Base-by-base conservation (phyloP, 352 stramenopile species). In the Pythium oligandrum region DNA sequence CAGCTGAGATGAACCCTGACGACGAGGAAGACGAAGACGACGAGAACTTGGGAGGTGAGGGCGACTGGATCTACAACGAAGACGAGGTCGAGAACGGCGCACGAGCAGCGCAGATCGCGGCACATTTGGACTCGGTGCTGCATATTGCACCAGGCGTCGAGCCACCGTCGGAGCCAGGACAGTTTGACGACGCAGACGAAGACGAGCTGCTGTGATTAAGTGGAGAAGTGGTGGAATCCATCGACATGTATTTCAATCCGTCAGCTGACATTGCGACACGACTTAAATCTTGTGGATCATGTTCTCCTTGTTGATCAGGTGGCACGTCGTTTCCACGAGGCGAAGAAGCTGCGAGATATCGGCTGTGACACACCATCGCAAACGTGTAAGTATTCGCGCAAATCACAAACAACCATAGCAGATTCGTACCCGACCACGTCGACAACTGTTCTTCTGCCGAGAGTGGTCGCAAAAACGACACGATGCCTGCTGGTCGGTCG, bases 291-390 rank as follows among this genome's bases (percentile, higher is more conserved):
- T 96, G 77, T 96, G 78, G 53, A 98, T 86, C 95, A 99, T 99
- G 63, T 97, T 98, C 70, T 99, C 96, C 83, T 99, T 99, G 76
- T 98, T 96, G 76, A 99, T 98, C 58, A 99, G 78, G 81, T 99
- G 96, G 59, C 86, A 98, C 49, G 96, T 99, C 32, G 90, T 97
- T 73, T 99, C 96, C 37, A 99, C 93, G 38, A 99, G 73, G 51
- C 86, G 74, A 55, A 99, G 83, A 45, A 99, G 70, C 66, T 97
- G 85, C 30, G 92, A 96, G 60, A 99, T 98, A 75, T 99, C 95
- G 45, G 68, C 73, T 88, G 54, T 49, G 51, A 46, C 7, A 51
- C 7, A 63, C 45, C 32, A 40, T 64, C 48, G 69, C 17, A 26
- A 46, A 33, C 30, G 17, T 26, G 17, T 26, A 26, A 26, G 17